phyloP scores from a whole-genome alignment of 306 rosid species.

The Purshia tridentata region DNA sequence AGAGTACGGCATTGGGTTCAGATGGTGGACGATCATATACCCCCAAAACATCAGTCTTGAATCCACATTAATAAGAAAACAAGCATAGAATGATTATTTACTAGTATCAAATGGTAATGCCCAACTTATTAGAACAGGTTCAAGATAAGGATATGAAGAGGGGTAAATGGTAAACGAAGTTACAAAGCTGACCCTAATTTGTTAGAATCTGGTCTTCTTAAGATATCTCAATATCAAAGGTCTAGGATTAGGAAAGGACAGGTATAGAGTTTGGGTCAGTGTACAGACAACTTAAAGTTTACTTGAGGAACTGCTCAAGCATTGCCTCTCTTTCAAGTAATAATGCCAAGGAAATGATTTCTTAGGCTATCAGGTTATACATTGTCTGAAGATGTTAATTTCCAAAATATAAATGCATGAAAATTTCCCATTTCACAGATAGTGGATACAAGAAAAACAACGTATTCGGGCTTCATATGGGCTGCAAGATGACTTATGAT shows the following conservation, averaged over 20 bases:
- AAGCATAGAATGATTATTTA: conserved; percentile 24
- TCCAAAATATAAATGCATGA: conserved; percentile 18
- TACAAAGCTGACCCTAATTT: too few relatives aligned
- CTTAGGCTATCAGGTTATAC: conserved; percentile 7
- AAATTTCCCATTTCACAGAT: conserved; percentile 19
- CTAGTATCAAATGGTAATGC: conserved; percentile 3
- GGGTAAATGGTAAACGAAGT: too few relatives aligned
- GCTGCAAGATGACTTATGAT: conserved; percentile 88
- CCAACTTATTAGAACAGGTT: not conserved
- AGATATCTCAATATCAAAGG: too few relatives aligned
- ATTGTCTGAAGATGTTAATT: not conserved
- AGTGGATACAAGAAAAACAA: conserved; percentile 58
- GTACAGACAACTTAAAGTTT: too few relatives aligned
- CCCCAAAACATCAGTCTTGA: conserved; percentile 85
- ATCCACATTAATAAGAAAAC: conserved; percentile 42
- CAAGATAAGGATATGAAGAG: too few relatives aligned
- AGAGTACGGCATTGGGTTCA: conserved; percentile 64
- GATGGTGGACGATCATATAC: conserved; percentile 90
- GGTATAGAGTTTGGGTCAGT: too few relatives aligned
- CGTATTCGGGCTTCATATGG: conserved; percentile 65
- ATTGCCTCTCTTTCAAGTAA: too few relatives aligned
- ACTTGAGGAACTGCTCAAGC: too few relatives aligned
- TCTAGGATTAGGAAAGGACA: too few relatives aligned
- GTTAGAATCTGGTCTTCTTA: too few relatives aligned
- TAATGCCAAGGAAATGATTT: too few relatives aligned